Percentiles rank a stretch among this genome's conserved stretches.
Conservation (phyloP, 306 rosid species). For the Malus domestica region DNA sequence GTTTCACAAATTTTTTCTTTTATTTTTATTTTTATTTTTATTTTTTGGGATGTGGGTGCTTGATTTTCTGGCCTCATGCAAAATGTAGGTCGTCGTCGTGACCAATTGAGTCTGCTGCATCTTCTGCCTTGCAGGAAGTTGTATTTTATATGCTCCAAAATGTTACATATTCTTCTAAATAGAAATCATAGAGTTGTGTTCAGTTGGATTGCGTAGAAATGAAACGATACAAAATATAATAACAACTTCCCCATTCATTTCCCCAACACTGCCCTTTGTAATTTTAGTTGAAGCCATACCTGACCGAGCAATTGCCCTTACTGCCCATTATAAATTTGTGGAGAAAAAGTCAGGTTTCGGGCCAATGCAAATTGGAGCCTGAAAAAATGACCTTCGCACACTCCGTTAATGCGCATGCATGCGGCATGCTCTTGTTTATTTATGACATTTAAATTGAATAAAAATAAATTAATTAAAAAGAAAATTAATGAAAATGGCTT, state of each 20-base stretch:
- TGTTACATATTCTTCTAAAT: constrained; percentile 41
- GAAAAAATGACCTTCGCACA: too few species aligned
- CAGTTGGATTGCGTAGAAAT: constrained; percentile 4
- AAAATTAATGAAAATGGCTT: too few species aligned
- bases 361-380: background rate
- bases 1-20: constrained; percentile 7
- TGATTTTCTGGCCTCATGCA: constrained; percentile 26
- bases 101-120: constrained; percentile 16
- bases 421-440: too few species aligned
- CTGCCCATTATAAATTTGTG: background rate
- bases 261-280: background rate
- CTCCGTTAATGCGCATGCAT: background rate
- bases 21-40: background rate
- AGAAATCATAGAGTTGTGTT: constrained; percentile 36
- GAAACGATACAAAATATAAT: constrained; percentile 10
- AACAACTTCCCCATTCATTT: constrained; percentile 1
- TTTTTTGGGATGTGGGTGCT: constrained; percentile 26
- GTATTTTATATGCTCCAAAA: constrained; percentile 31
- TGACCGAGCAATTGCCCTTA: background rate
- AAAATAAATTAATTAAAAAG: too few species aligned
- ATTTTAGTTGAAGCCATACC: background rate
- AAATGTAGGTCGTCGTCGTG: constrained; percentile 1
- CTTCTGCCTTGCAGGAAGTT: constrained; percentile 39
- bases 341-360: background rate
- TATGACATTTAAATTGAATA: background rate